A percentile compares a stretch with the other conserved stretches of the same genome.
Evolutionary conservation across 2,329 filamentous ascomycete genomes (phyloP).

Genomic region (Colletotrichum chlorophyti): DNA sequence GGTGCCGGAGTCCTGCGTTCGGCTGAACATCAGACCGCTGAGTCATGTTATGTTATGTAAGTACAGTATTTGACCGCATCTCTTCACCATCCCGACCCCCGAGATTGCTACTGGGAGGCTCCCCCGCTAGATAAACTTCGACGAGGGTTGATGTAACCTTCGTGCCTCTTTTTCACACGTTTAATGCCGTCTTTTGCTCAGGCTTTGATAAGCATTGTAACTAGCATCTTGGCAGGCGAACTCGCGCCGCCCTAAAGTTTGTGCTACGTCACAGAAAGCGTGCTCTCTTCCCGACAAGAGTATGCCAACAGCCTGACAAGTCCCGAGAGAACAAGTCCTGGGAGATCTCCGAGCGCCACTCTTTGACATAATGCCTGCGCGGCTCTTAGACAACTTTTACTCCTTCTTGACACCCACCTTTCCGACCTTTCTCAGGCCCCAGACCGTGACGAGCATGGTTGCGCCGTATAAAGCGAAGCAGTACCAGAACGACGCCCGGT

Average conservation of each 20-base stretch:
- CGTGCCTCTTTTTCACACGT: background rate
- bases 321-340: background rate
- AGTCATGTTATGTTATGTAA: constrained; percentile 1
- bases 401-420: constrained; percentile 55
- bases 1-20: background rate
- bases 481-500: constrained; percentile 60
- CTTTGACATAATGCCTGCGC: background rate
- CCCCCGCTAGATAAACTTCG: constrained; percentile 4
- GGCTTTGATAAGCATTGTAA: background rate
- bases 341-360: background rate
- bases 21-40: constrained; percentile 5
- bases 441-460: constrained; percentile 42
- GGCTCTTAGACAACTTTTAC: constrained; percentile 24
- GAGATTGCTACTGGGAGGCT: constrained; percentile 3
- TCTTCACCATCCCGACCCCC: background rate
- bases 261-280: background rate
- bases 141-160: background rate
- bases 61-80: background rate
- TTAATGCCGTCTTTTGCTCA: background rate
- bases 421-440: constrained; percentile 53
- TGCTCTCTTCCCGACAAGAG: too few relatives aligned
- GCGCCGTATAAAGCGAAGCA: constrained; percentile 49
- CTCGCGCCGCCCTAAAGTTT: background rate
- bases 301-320: too few relatives aligned
- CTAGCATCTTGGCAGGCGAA: background rate